Conservation (phyloP, 1,284 basidiomycete species). For the Leucoagaricus sp. region DNA sequence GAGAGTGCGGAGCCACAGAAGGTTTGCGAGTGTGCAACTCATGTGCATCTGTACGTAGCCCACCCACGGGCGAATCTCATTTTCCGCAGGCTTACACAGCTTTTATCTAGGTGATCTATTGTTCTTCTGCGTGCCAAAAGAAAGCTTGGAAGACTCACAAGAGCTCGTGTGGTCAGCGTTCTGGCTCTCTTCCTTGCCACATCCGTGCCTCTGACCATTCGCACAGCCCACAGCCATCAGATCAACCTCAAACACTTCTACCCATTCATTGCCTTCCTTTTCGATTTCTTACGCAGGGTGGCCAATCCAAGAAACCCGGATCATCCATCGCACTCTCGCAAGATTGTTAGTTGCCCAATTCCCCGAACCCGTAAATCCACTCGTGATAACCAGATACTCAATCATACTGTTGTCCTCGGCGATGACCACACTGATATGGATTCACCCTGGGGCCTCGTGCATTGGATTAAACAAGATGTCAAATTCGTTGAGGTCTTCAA, state of each 20-base stretch:
- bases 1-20: not conserved
- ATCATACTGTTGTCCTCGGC: conserved; percentile 33
- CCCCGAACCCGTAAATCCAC: conserved; percentile 22
- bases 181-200: not conserved
- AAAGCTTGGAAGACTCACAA: conserved; percentile 14
- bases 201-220: not conserved
- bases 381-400: conserved; percentile 30
- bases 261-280: conserved; percentile 34
- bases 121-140: conserved; percentile 6
- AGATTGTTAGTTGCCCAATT: conserved; percentile 35
- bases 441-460: not conserved
- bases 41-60: conserved; percentile 1
- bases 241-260: conserved; percentile 28
- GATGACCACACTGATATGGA: conserved; percentile 11
- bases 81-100: too few relatives aligned
- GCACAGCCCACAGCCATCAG: not conserved
- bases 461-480: not conserved
- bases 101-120: conserved; percentile 12
- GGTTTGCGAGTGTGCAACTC: conserved; percentile 2
- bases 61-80: too few relatives aligned
- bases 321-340: conserved; percentile 23
- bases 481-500: not conserved
- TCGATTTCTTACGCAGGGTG: conserved; percentile 24
- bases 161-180: not conserved
- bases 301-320: conserved; percentile 18